phyloP scores from a whole-genome alignment of 208 protist genomes.

The Crithidia expoeki region DNA sequence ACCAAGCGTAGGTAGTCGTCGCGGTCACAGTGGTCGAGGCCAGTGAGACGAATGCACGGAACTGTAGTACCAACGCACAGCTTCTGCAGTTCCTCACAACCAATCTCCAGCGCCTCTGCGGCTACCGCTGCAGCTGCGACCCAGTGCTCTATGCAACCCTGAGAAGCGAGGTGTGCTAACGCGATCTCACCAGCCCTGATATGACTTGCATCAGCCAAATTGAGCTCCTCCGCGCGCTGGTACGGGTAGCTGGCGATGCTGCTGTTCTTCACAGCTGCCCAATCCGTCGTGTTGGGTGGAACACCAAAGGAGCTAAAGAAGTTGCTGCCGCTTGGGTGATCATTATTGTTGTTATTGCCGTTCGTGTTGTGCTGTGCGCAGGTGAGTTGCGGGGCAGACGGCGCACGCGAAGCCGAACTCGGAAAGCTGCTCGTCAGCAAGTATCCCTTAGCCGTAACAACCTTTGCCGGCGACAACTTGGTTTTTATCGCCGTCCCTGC shows the following conservation, averaged over 20 bases:
- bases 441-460: not conserved
- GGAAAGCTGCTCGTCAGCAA: not conserved
- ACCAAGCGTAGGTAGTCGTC: slow-evolving; percentile 33
- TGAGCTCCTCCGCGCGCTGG: slow-evolving; percentile 23
- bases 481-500: not conserved
- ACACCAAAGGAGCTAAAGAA: slow-evolving; percentile 13
- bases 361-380: not conserved
- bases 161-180: slow-evolving; percentile 35
- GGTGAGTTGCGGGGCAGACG: slow-evolving; percentile 7
- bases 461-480: slow-evolving; percentile 5
- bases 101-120: slow-evolving; percentile 25
- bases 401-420: slow-evolving; percentile 8
- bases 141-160: slow-evolving; percentile 34
- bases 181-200: slow-evolving; percentile 28
- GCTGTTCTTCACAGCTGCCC: slow-evolving; percentile 12
- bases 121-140: slow-evolving; percentile 30
- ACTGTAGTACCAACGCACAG: slow-evolving; percentile 1
- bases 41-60: slow-evolving; percentile 10
- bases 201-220: slow-evolving; percentile 31
- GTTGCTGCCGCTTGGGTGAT: slow-evolving; percentile 14
- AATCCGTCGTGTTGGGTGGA: not conserved
- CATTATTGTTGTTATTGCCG: not conserved
- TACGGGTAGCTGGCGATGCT: slow-evolving; percentile 21
- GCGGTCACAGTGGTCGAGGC: slow-evolving; percentile 16
- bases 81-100: slow-evolving; percentile 27